Evolutionary conservation across 2,329 filamentous ascomycete species (phyloP).

Genomic region (Blumeriella jaapii): DNA sequence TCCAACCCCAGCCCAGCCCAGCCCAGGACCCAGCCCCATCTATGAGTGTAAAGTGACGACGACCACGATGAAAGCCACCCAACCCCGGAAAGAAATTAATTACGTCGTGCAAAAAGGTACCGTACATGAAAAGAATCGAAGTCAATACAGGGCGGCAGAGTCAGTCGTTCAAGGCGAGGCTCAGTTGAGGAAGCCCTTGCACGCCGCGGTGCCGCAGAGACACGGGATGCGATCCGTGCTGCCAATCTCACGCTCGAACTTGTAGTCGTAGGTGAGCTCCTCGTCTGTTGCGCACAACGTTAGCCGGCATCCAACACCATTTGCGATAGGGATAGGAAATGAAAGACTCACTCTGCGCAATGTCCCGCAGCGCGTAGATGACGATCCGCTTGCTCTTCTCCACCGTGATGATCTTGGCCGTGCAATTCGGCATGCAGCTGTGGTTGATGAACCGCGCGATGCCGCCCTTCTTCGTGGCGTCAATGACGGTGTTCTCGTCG

Average conservation of each 20-base stretch:
- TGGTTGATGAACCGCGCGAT: slow-evolving; percentile 99
- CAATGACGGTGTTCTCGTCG: slow-evolving; percentile 93
- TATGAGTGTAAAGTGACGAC: too few relatives aligned
- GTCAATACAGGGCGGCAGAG: too few relatives aligned
- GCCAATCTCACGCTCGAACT: slow-evolving; percentile 95
- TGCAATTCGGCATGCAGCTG: slow-evolving; percentile 96
- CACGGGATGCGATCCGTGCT: slow-evolving; percentile 93
- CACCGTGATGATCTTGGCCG: slow-evolving; percentile 97
- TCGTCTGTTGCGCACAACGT: slow-evolving; percentile 61
- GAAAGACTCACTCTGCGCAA: slow-evolving; percentile 71
- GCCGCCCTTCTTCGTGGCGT: slow-evolving; percentile 95
- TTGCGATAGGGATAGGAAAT: neutral
- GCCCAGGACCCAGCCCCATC: too few relatives aligned
- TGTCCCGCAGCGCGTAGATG: slow-evolving; percentile 94
- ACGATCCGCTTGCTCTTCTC: slow-evolving; percentile 97
- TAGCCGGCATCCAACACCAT: slow-evolving; percentile 11
- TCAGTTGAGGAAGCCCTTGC: slow-evolving; percentile 98
- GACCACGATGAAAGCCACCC: too few relatives aligned
- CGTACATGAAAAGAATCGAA: too few relatives aligned
- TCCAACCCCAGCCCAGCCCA: too few relatives aligned
- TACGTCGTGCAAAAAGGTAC: too few relatives aligned
- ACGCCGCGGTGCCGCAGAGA: slow-evolving; percentile 88
- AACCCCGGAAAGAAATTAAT: too few relatives aligned
- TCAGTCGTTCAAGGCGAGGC: slow-evolving; percentile 2
- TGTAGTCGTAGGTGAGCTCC: slow-evolving; percentile 99